Base-by-base conservation (phyloP, 1,284 basidiomycete species). In the Cryptococcus jaspeensis region DNA sequence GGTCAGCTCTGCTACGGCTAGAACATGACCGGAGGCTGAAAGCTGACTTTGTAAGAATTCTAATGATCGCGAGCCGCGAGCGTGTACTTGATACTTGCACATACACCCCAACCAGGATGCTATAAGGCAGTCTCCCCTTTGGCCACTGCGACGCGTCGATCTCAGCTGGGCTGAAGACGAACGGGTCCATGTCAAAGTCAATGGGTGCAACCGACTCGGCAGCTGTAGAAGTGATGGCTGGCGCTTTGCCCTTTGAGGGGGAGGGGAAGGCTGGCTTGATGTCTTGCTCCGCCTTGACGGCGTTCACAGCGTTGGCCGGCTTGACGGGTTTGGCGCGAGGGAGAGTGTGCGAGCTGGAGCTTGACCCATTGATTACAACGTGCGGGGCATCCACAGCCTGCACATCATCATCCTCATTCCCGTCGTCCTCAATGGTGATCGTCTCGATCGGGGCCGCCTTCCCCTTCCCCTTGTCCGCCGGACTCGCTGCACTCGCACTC, bases 41-140 rank as follows among this genome's bases (percentile, higher is more conserved):
- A 62, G 63, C 76, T 63, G 46, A 78, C 78, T 96, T 96, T 23
- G 90, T 92, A 53, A 96, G 78, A 15, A 85, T 84, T 59, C 91
- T 86, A 43, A 87, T 79, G 61, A 96, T 95, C 35, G 81, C 76
- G 44, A 89, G 87, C n/a, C 93, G 85, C 15, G 90, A 93, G 23
- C 87, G 84, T 0, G 92, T 96, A 25, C 82, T 78, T 0, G 86
- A 86, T 12, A 95, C 79, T 35, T 84, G 83, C 7, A 84, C 82
- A 39, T 95, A 85, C 0, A 88, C 84, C 63, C 88, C 85, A 0
- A 87, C 85, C 22, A 96, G 82, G 65, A 94, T 89, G 1, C 87
- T 84, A 72, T 93, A 96, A 0, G 92, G 90, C 8, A 88, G 69
- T 16, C 74, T 59, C 0, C 76, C 76, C 5, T 66, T 70, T 0